phyloP scores from a whole-genome alignment of 1,284 basidiomycete species.

The Microbotryomycetes sp. region DNA sequence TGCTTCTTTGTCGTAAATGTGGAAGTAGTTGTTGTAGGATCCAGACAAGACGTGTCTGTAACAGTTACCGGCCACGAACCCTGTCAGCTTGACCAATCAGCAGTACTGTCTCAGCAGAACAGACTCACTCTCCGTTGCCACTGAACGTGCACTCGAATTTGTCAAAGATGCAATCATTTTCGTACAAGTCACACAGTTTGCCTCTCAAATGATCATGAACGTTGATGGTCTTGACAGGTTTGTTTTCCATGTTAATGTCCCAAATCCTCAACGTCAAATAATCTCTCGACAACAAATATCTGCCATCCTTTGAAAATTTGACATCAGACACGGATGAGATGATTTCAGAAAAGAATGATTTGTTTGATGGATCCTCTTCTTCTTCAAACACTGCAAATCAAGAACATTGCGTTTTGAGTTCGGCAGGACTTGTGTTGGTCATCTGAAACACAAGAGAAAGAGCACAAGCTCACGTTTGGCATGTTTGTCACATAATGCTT shows the following conservation, averaged over 20 bases:
- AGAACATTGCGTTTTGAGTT: not conserved
- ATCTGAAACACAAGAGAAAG: not conserved
- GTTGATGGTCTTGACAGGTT: slow-evolving; percentile 93
- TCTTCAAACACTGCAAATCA: slow-evolving; percentile 77
- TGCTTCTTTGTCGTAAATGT: slow-evolving; percentile 93
- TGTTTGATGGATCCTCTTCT: slow-evolving; percentile 93
- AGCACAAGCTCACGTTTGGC: slow-evolving; percentile 70
- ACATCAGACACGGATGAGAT: slow-evolving; percentile 99
- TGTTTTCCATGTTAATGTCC: slow-evolving; percentile 99
- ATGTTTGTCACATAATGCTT: slow-evolving; percentile 91
- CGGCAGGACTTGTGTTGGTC: too few relatives aligned
- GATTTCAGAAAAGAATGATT: slow-evolving; percentile 99
- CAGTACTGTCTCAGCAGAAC: not conserved
- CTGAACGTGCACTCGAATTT: slow-evolving; percentile 98
- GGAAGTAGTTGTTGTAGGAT: slow-evolving; percentile 99
- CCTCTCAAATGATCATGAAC: slow-evolving; percentile 97
- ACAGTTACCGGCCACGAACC: not conserved
- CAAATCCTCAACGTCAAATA: slow-evolving; percentile 98
- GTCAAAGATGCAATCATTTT: slow-evolving; percentile 99
- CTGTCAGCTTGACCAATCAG: not conserved
- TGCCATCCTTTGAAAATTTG: slow-evolving; percentile 95
- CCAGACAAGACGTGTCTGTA: slow-evolving; percentile 86
- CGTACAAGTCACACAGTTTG: slow-evolving; percentile 97
- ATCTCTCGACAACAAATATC: slow-evolving; percentile 94
- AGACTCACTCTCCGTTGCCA: slow-evolving; percentile 82